Evolutionary conservation across 1,139 yeast genomes (phyloP).

Genomic region (Hansenula sp.): DNA sequence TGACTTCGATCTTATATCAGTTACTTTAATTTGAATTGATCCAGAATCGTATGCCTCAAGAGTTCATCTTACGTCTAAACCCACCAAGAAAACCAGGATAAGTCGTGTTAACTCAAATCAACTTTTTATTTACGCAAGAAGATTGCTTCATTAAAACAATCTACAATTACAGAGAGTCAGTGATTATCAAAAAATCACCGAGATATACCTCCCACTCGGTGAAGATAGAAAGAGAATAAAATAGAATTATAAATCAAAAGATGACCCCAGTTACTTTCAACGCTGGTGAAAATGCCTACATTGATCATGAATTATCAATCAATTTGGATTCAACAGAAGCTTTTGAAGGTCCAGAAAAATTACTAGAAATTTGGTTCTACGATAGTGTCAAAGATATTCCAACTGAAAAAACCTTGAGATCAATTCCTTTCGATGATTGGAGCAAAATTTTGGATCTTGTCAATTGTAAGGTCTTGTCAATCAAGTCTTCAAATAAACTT

Average conservation of each 20-base stretch:
- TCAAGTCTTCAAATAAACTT: slow-evolving; percentile 58
- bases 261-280: slow-evolving; percentile 23
- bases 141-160: no score
- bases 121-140: not conserved
- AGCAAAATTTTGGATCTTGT: slow-evolving; percentile 72
- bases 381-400: slow-evolving; percentile 37
- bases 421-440: slow-evolving; percentile 66
- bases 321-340: slow-evolving; percentile 84
- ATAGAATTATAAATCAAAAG: slow-evolving; percentile 11
- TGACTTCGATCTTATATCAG: not conserved
- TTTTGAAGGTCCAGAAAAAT: slow-evolving; percentile 96
- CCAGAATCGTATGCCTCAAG: slow-evolving; percentile 3
- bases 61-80: slow-evolving; percentile 2
- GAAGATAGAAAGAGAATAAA: slow-evolving; percentile 1
- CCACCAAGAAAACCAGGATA: slow-evolving; percentile 7
- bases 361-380: slow-evolving; percentile 87
- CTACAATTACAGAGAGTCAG: not conserved
- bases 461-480: slow-evolving; percentile 83
- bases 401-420: slow-evolving; percentile 44
- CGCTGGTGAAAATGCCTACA: slow-evolving; percentile 37
- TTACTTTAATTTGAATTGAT: no score
- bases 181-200: slow-evolving; percentile 7
- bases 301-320: slow-evolving; percentile 76
- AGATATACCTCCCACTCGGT: slow-evolving; percentile 16
- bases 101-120: not conserved